Percentiles rank a stretch among this genome's conserved stretches.
phyloP scores from a whole-genome alignment of 768 basidiomycete species.

The Tricholoma matsutake region DNA sequence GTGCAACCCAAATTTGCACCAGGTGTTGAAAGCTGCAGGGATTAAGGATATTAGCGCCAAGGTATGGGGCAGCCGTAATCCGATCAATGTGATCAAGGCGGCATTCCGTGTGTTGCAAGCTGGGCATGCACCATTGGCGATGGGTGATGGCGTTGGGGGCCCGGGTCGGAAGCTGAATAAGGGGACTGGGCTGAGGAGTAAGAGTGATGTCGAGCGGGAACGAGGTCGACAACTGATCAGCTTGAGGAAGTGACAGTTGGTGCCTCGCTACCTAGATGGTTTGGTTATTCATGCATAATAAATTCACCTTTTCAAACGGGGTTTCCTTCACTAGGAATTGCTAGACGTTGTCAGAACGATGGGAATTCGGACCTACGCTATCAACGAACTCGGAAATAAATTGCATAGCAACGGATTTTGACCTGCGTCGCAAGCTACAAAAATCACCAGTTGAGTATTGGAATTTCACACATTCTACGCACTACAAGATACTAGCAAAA shows the following conservation, averaged over 20 bases:
- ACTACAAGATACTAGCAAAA: no score
- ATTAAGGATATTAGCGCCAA: conserved; percentile 95
- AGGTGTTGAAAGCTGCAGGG: conserved; percentile 88
- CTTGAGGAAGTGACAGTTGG: conserved; percentile 42
- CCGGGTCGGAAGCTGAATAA: conserved; percentile 67
- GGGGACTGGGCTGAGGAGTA: conserved; percentile 66
- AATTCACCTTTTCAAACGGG: not conserved
- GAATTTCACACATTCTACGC: no score
- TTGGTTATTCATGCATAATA: not conserved
- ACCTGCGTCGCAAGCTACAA: not conserved
- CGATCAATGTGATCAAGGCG: conserved; percentile 82
- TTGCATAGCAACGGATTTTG: no score
- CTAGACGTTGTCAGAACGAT: not conserved
- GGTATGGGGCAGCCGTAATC: conserved; percentile 91
- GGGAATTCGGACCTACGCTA: not conserved
- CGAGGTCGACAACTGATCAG: conserved; percentile 77
- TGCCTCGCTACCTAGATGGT: not conserved
- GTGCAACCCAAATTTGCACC: conserved; percentile 87
- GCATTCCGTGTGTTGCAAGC: conserved; percentile 80
- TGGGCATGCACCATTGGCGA: conserved; percentile 72
- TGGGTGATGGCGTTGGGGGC: conserved; percentile 84
- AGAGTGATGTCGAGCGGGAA: conserved; percentile 74
- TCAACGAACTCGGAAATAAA: not conserved
- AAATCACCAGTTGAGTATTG: no score
- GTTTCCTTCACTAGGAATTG: not conserved